Conservation (phyloP, 257 asterid genomes). For the Solanum neorickii region DNA sequence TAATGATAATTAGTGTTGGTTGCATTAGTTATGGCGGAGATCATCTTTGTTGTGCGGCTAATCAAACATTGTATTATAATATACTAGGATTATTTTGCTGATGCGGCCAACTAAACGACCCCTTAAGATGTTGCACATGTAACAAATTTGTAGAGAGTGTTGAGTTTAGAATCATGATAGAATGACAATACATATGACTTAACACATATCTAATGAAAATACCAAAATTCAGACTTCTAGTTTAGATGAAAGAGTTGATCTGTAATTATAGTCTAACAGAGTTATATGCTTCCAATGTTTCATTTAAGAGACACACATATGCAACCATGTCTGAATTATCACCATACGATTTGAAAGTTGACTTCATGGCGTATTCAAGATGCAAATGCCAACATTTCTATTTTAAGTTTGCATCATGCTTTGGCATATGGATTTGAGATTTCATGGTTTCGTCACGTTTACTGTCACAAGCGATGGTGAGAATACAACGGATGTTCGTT, state of each 20-base stretch:
- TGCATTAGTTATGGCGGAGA: neutral
- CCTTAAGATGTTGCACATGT: neutral
- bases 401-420: slow-evolving; percentile 5
- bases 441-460: neutral
- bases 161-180: neutral
- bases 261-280: neutral
- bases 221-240: neutral
- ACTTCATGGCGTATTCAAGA: neutral
- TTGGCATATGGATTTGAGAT: slow-evolving; percentile 20
- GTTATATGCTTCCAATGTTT: neutral
- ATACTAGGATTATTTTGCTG: neutral
- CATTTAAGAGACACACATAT: neutral
- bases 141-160: neutral
- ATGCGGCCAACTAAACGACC: neutral
- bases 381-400: neutral
- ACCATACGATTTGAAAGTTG: neutral
- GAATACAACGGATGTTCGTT: neutral
- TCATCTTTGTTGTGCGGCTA: neutral
- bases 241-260: neutral
- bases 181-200: neutral
- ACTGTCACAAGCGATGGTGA: neutral
- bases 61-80: neutral
- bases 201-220: neutral
- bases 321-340: neutral
- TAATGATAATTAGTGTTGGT: neutral